Base-by-base conservation (phyloP, 768 basidiomycete species). In the Phaeolepiota aurea region DNA sequence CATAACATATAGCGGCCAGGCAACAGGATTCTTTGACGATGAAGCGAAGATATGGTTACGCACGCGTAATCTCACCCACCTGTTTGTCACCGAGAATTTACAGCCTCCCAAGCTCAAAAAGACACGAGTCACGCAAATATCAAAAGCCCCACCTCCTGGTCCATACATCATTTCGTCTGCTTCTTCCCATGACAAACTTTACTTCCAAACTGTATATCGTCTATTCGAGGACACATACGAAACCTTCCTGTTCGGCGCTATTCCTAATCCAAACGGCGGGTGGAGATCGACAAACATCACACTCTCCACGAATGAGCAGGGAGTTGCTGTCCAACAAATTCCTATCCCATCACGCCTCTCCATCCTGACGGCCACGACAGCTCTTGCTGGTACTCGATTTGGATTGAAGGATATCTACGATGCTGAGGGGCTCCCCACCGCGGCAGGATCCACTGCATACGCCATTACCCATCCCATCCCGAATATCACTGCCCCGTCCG, bases 261-360 rank as follows among this genome's bases (percentile, higher is more conserved):
- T 72, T 11, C 64, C 71, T 4, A 53, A 64, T 34, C 37, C 44
- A 10, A 48, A 50, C 1, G 65, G 61, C 0, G 62, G 62, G 30
- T 66, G 59, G 58, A 47, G 51, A 5, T 38, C 42, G 11, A 64
- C 61, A 11, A 61, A 63, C 40, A 53, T 64, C 32, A 59, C 57
- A 4, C 49, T 53, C 37, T 10, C 3, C 9, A 44, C 45, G 20
- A n/a, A 13, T 14, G 46, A 52, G 2, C 44, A 44, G 11, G 48
- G 38, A 5, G 41, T 48, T 18, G 41, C 38, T 9, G 45, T 47
- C 1, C 61, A 62, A 42, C 51, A 64, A 43, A 67, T 78, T 25
- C 71, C 69, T 12, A 65, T 76, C 2, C 74, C 75, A 0, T 74
- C 74, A 0, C 65, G 72, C 2, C 48, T 75, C 1, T 64, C 66